Evolutionary conservation across 2,329 filamentous ascomycete species (phyloP), one percentile per base, ranked within the genome.

Genomic region (Xylariaceae sp.): DNA sequence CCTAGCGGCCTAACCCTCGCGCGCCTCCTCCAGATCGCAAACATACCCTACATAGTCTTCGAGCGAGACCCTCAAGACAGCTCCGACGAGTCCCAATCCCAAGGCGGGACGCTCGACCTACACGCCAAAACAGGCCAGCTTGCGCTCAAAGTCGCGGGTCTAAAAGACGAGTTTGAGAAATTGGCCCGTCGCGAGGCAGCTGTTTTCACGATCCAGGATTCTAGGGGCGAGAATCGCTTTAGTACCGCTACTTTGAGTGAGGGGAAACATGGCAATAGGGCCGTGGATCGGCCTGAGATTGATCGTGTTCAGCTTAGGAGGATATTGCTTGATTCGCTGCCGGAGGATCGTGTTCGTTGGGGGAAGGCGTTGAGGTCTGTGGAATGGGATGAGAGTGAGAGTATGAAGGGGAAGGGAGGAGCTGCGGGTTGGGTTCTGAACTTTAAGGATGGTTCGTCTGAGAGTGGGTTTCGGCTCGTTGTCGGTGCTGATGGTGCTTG

Each of bases 81-180:
- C 4, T 61, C 59, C 2, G n/a, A 41, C 0, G 33, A n/a, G 4
- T 36, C 51, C 19, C 19, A 49, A 8, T 31, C 53, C 33, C 43
- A 53, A 3, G 62, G 62, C 47, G 82, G 80, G 0, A 79, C 81
- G 21, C 69, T 84, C 3, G 81, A 81, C 52, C 79, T 83, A 39
- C 70, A 71, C 37, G 31, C 58, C 1, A 50, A 55, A 6, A 59
- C 55, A 1, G 70, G 70, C 0, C 67, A 70, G 29, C 60, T 55
- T 0, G 70, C 70, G 7, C 63, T 73, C 34, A 50, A 56, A 7
- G 67, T 65, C 37, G 65, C 65, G 7, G 69, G 66, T 2, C 62
- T 73, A 6, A 55, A 60, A 4, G 65, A 64, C 8, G 65, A 64
- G 21, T 72, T 71, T 50, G 44, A 61, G 14, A 60, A 40, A 8